Evolutionary conservation across 495 filamentous ascomycete genomes (phyloP).

Genomic region (Penicillium pulvis): DNA sequence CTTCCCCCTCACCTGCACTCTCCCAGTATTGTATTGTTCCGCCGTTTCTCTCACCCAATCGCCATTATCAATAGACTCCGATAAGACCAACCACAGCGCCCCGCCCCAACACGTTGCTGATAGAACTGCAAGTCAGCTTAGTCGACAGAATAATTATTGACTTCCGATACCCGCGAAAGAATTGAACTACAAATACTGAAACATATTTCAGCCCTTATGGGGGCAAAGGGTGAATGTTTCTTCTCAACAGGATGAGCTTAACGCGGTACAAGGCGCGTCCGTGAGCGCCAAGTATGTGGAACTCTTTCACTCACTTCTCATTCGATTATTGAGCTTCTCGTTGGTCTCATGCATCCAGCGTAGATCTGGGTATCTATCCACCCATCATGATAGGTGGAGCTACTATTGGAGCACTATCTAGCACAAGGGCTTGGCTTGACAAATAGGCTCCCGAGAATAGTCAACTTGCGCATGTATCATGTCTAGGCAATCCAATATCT

Average conservation of each 20-base stretch:
- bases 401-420: neutral
- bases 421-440: neutral
- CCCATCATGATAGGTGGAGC: neutral
- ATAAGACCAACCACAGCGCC: conserved; percentile 43
- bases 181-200: neutral
- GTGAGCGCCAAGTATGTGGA: conserved; percentile 19
- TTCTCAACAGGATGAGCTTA: conserved; percentile 22
- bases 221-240: conserved; percentile 2
- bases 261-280: conserved; percentile 19
- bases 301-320: conserved; percentile 5
- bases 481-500: neutral
- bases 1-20: conserved; percentile 14
- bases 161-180: neutral
- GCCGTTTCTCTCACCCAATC: conserved; percentile 25
- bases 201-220: no score
- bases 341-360: conserved; percentile 18
- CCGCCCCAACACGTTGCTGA: conserved; percentile 32
- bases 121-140: conserved; percentile 11
- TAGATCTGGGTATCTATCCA: neutral
- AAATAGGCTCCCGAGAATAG: neutral
- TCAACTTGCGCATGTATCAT: neutral
- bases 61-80: conserved; percentile 31
- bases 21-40: conserved; percentile 2
- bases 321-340: conserved; percentile 13
- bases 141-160: neutral